Conservation (phyloP, 345 rosid genomes). For the Geranium brycei region DNA sequence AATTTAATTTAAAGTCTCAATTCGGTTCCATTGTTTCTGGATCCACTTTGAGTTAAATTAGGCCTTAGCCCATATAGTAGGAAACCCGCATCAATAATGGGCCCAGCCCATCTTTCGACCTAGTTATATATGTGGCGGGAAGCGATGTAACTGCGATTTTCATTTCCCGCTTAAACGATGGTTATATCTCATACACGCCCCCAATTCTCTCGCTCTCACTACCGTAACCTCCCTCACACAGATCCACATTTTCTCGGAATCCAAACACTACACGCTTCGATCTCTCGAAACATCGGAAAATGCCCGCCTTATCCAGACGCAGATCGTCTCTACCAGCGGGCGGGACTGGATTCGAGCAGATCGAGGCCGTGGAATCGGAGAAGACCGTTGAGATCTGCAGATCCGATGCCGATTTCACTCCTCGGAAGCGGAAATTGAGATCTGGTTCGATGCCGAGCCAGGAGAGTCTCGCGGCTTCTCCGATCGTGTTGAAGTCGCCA, state of each 20-base stretch:
- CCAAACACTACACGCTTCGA: constrained; percentile 1
- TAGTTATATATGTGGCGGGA: constrained; percentile 18
- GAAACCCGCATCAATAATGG: neutral
- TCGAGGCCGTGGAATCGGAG: constrained; percentile 14
- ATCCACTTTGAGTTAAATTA: too few species aligned
- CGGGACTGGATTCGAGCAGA: constrained; percentile 6
- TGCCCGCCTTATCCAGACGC: constrained; percentile 45
- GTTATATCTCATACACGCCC: neutral
- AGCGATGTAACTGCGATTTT: constrained; percentile 9
- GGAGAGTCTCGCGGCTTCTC: constrained; percentile 15
- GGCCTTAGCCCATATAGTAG: too few species aligned
- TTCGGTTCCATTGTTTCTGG: too few species aligned
- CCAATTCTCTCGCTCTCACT: neutral
- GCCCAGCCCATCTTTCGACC: neutral
- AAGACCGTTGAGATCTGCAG: constrained; percentile 12
- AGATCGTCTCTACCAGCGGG: constrained; percentile 26
- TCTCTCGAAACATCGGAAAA: constrained; percentile 6
- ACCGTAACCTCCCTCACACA: neutral
- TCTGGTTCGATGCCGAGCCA: constrained; percentile 15
- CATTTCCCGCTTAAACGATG: constrained; percentile 27
- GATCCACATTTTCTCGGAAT: neutral
- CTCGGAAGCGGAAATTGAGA: constrained; percentile 47
- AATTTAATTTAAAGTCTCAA: too few species aligned
- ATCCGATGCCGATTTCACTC: constrained; percentile 25
- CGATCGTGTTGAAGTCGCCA: constrained; percentile 38